Conservation (phyloP, 352 stramenopile genomes). For the Phytophthora macrochlamydospora region DNA sequence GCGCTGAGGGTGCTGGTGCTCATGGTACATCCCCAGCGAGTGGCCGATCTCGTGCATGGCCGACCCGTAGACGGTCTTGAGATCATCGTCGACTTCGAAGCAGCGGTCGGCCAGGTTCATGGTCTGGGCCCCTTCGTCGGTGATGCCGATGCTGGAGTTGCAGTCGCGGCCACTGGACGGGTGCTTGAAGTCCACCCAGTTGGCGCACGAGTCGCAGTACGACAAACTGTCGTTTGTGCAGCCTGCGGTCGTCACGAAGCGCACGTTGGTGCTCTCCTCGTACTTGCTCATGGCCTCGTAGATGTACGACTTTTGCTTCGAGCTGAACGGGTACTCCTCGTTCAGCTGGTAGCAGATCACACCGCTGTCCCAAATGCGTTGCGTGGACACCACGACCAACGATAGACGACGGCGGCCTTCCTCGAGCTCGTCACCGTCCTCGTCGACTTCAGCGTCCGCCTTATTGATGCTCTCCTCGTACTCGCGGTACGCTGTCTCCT, state of each 20-base stretch:
- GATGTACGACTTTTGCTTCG: conserved; percentile 60
- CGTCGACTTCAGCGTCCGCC: conserved; percentile 7
- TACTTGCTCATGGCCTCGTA: conserved; percentile 70
- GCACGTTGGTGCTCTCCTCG: conserved; percentile 72
- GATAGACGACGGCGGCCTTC: conserved; percentile 55
- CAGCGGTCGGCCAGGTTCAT: conserved; percentile 81
- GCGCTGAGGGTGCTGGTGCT: conserved; percentile 80
- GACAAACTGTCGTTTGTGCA: conserved; percentile 51
- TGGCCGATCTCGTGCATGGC: conserved; percentile 88
- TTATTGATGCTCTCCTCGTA: conserved; percentile 18
- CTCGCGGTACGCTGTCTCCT: conserved; percentile 35
- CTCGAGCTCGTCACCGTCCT: conserved; percentile 31
- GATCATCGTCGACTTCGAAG: conserved; percentile 74
- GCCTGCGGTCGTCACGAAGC: conserved; percentile 59
- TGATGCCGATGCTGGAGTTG: conserved; percentile 82
- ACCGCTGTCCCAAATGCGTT: conserved; percentile 65
- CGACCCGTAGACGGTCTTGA: conserved; percentile 77
- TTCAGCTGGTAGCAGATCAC: conserved; percentile 82
- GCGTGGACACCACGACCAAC: conserved; percentile 63
- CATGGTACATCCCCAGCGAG: conserved; percentile 78
- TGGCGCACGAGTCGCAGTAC: conserved; percentile 71
- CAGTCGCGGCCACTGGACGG: conserved; percentile 69
- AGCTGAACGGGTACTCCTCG: conserved; percentile 67
- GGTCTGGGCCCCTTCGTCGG: conserved; percentile 58
- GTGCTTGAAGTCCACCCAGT: conserved; percentile 84